Percentiles rank a stretch among this genome's conserved stretches.
Evolutionary conservation across 768 basidiomycete species (phyloP).

Genomic region (Termitomyces eurrhizus): DNA sequence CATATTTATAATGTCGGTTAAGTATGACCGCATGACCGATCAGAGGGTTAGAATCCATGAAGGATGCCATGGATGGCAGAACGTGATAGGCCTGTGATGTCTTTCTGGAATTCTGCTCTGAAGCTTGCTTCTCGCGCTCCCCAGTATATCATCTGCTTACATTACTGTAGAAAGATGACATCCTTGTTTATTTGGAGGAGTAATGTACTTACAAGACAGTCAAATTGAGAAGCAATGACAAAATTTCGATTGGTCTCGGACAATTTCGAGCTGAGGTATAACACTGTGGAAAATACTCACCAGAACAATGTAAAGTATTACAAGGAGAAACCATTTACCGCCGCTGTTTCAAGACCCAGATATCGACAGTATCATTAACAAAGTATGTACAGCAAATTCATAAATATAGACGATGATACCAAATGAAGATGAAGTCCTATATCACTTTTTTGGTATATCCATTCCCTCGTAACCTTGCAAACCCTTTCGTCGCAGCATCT

Average conservation of each 20-base stretch:
- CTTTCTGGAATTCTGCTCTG: no score
- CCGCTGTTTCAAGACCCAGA: neutral
- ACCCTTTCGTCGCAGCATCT: conserved; percentile 54
- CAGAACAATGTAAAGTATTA: no score
- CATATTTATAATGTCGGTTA: neutral
- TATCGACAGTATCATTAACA: neutral
- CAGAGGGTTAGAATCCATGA: no score
- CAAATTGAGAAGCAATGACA: no score
- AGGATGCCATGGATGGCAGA: no score
- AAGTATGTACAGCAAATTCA: neutral
- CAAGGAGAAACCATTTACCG: neutral
- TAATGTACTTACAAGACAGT: no score
- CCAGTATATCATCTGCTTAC: no score
- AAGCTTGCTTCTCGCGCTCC: no score
- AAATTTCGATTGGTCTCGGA: no score
- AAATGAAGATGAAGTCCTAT: neutral
- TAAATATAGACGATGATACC: neutral
- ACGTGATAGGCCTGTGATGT: no score
- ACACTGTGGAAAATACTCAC: neutral
- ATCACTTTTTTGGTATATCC: conserved; percentile 16
- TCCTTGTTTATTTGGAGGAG: no score
- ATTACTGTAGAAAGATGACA: no score
- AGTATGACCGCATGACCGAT: neutral
- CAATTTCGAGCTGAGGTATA: neutral
- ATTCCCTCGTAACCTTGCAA: conserved; percentile 18